Base-by-base conservation (phyloP, 306 rosid genomes). In the Phaseolus lunatus region DNA sequence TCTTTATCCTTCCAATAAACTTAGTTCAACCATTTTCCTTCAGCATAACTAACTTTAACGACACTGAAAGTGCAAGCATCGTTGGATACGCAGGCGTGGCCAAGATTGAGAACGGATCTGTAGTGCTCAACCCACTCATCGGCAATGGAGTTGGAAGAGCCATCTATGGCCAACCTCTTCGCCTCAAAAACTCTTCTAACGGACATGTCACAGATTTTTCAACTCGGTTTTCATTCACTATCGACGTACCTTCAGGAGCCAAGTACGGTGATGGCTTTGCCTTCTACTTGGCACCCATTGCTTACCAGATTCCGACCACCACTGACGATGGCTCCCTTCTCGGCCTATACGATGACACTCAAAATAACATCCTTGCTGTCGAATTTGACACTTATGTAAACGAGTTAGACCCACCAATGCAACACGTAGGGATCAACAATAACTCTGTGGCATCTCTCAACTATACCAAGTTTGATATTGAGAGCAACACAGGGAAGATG, bases 401-500 rank as follows among this genome's bases (percentile, higher is more conserved):
- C 18, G 14, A 23, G 0, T 0, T 0, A 33, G 85, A 82, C 0
- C 85, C 66, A 14, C 19, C 19, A 2, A 0, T 82, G 9, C n/a
- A 64, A 2, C 85, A 82, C 12, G 85, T 82, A 0, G 85, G 85
- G 5, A 77, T 82, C 43, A 73, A 82, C 54, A 78, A 82, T 3
- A 71, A 76, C 47, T 62, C 85, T 23, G 15, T 70, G 4, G 54
- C 20, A 3, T 76, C 82, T 3, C 70, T 71, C 6, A 81, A 63
- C 20, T 29, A 16, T 71, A 49, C 35, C 9, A 37, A 0, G n/a
- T 82, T 82, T 48, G 82, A 77, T 47, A 70, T 82, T 29, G 78
- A 44, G 1, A 53, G 31, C 0, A 76, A 82, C 41, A 47, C 44
- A 11, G 82, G 78, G 1, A 78, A 35, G 0, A 11, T 52, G 3